Conservation (phyloP, 2,329 filamentous ascomycete species). For the Neopestalotiopsis clavispora region DNA sequence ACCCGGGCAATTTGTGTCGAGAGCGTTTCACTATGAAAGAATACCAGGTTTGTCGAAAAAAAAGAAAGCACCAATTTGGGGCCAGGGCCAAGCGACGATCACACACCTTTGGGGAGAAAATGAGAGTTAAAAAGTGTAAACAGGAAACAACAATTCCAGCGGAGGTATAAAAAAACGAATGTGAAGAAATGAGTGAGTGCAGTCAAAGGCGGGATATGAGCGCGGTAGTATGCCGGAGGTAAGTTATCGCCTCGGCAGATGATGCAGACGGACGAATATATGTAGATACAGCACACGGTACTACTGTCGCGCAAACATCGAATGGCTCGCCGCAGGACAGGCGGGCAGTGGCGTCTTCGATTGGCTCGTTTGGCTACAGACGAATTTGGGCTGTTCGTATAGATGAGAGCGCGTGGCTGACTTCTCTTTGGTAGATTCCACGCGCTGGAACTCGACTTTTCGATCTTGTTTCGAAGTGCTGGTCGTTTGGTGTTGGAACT, state of each 20-base stretch:
- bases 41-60: slow-evolving; percentile 23
- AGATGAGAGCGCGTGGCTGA: neutral
- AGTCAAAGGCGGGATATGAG: neutral
- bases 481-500: neutral
- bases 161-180: neutral
- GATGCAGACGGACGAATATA: slow-evolving; percentile 1
- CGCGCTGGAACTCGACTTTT: neutral
- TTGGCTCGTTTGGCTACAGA: neutral
- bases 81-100: slow-evolving; percentile 5
- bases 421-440: neutral
- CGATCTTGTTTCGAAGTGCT: neutral
- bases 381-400: neutral
- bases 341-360: slow-evolving; percentile 18
- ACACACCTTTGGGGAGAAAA: neutral
- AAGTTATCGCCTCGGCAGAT: neutral
- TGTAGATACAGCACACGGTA: neutral
- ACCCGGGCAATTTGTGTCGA: slow-evolving; percentile 28
- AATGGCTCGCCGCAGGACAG: slow-evolving; percentile 33
- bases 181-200: slow-evolving; percentile 6
- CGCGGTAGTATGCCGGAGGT: neutral
- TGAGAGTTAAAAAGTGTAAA: neutral
- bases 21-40: slow-evolving; percentile 32
- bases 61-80: slow-evolving; percentile 7
- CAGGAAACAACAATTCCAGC: slow-evolving; percentile 7
- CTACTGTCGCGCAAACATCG: slow-evolving; percentile 25